phyloP scores from a whole-genome alignment of 306 rosid genomes.

The Hippophae gyantsensis region DNA sequence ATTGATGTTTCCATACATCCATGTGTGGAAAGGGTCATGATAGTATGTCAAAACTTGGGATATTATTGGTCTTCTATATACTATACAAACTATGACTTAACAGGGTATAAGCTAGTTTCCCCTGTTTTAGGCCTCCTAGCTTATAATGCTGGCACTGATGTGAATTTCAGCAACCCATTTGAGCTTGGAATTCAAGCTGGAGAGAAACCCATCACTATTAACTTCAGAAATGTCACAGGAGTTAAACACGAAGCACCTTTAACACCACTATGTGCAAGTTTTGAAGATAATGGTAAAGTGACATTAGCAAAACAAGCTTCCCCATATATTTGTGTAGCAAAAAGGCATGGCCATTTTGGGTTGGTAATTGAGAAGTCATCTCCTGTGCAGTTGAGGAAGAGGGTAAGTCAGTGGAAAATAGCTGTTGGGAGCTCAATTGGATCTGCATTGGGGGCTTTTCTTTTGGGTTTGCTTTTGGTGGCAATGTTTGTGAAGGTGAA shows the following conservation, averaged over 20 bases:
- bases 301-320: conserved; percentile 42
- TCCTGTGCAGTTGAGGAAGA: conserved; percentile 34
- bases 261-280: conserved; percentile 62
- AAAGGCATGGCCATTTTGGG: conserved; percentile 84
- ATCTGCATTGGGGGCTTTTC: conserved; percentile 72
- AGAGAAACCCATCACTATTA: conserved; percentile 56
- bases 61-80: conserved; percentile 68
- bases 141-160: conserved; percentile 61
- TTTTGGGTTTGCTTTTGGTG: conserved; percentile 66
- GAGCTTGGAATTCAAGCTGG: conserved; percentile 64
- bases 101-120: conserved; percentile 67
- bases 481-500: conserved; percentile 91
- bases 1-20: conserved; percentile 64
- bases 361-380: conserved; percentile 49
- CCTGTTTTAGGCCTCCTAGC: conserved; percentile 79
- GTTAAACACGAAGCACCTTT: conserved; percentile 20
- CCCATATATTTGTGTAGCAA: conserved; percentile 50
- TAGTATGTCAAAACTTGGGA: conserved; percentile 63
- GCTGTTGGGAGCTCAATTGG: conserved; percentile 77
- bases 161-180: conserved; percentile 51
- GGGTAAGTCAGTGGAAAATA: conserved; percentile 66
- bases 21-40: conserved; percentile 76
- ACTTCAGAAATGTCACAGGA: conserved; percentile 47
- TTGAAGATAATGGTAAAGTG: conserved; percentile 69
- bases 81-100: conserved; percentile 52